Evolutionary conservation across 306 rosid species (phyloP).

Genomic region (Mucuna pruriens): DNA sequence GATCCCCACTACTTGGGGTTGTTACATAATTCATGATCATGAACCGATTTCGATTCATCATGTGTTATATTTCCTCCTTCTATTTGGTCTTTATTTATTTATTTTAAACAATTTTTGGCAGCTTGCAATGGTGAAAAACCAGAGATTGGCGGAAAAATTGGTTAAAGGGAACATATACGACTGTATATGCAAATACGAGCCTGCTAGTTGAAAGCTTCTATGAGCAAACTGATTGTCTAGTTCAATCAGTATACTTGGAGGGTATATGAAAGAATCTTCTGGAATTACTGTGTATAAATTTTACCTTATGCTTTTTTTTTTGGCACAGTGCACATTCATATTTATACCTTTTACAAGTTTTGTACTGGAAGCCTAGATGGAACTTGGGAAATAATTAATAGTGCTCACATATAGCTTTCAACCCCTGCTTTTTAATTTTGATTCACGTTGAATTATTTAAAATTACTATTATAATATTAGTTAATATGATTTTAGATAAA

Average conservation of each 20-base stretch:
- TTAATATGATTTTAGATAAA: not conserved
- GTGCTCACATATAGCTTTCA: not conserved
- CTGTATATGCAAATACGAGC: slow-evolving; percentile 89
- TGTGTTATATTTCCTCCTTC: not conserved
- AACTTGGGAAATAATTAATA: not conserved
- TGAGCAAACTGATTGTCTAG: not conserved
- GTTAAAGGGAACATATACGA: slow-evolving; percentile 80
- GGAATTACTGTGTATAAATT: not conserved
- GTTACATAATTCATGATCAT: slow-evolving; percentile 21
- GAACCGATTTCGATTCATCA: not conserved
- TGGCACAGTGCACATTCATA: not conserved
- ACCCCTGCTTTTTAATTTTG: not conserved
- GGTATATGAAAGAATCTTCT: slow-evolving; percentile 14
- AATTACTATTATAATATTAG: not conserved
- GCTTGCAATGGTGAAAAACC: slow-evolving; percentile 99
- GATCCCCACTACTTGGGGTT: not conserved
- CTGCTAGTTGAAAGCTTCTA: slow-evolving; percentile 54
- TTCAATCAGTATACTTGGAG: not conserved
- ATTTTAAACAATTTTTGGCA: slow-evolving; percentile 46
- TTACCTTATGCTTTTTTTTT: not conserved
- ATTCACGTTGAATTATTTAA: not conserved
- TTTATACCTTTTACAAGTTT: not conserved
- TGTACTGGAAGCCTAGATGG: not conserved
- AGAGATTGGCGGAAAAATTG: slow-evolving; percentile 93
- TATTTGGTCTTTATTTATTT: not conserved